phyloP scores from a whole-genome alignment of 768 basidiomycete species.

The Boletus speciosus region DNA sequence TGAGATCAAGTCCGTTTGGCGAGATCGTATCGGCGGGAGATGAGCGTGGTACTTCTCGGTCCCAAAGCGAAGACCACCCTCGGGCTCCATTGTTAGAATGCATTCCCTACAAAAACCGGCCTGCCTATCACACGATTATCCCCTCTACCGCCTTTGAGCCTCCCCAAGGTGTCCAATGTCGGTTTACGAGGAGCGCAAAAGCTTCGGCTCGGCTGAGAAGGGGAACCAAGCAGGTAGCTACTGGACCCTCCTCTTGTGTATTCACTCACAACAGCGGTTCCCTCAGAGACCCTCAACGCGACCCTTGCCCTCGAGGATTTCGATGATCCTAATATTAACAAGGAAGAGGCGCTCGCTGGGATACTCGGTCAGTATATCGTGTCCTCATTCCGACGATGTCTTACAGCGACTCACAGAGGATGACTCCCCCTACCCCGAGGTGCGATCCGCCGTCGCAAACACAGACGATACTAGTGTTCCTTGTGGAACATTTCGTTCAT shows the following conservation, averaged over 20 bases:
- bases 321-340: slow-evolving; percentile 39
- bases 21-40: no score
- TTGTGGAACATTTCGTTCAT: slow-evolving; percentile 55
- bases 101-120: no score
- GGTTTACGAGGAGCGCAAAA: slow-evolving; percentile 14
- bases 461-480: slow-evolving; percentile 69
- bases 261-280: not conserved
- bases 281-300: slow-evolving; percentile 2
- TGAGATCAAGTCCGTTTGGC: no score
- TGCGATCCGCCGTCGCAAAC: slow-evolving; percentile 72
- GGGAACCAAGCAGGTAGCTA: slow-evolving; percentile 18
- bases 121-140: no score
- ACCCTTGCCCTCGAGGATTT: slow-evolving; percentile 23
- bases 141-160: no score
- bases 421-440: slow-evolving; percentile 84
- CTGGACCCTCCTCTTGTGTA: not conserved
- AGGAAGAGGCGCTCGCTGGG: slow-evolving; percentile 23
- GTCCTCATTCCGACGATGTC: slow-evolving; percentile 13
- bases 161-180: slow-evolving; percentile 19
- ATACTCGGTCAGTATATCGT: slow-evolving; percentile 19
- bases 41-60: no score
- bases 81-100: no score
- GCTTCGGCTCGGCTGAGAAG: slow-evolving; percentile 22
- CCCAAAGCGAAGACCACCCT: no score
- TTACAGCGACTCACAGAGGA: slow-evolving; percentile 40